Evolutionary conservation across 371 early-diverging fungal species (phyloP).

Genomic region (Lichtheimia ornata): DNA sequence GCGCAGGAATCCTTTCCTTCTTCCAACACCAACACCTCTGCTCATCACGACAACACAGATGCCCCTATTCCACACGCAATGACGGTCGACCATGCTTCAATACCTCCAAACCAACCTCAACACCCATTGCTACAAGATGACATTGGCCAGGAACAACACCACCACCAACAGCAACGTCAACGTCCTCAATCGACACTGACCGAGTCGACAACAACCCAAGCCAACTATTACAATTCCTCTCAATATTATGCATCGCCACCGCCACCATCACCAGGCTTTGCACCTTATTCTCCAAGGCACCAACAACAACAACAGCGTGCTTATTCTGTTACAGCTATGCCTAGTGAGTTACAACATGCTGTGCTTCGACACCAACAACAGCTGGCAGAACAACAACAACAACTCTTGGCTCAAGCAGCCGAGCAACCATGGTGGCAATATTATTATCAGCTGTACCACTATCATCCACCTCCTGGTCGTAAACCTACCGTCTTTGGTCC

Average conservation of each 20-base stretch:
- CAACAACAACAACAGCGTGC: conserved; percentile 37
- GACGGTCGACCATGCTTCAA: conserved; percentile 1
- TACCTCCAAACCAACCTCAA: background rate
- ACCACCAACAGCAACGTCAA: background rate
- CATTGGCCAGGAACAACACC: background rate
- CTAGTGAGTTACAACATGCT: conserved; percentile 33
- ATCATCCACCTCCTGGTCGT: conserved; percentile 48
- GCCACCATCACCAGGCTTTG: conserved; percentile 5
- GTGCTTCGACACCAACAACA: conserved; percentile 32
- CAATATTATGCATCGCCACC: conserved; percentile 5
- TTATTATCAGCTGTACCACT: conserved; percentile 44
- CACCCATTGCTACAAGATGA: background rate
- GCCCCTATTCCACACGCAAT: background rate
- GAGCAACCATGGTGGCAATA: conserved; percentile 53
- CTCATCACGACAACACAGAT: background rate
- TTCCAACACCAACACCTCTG: background rate
- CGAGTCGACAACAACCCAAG: background rate
- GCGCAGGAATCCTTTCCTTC: conserved; percentile 12
- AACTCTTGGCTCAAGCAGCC: conserved; percentile 10
- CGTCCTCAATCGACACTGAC: background rate
- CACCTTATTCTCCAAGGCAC: conserved; percentile 5
- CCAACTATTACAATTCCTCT: conserved; percentile 6
- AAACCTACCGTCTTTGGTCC: conserved; percentile 84
- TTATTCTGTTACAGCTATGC: conserved; percentile 47
- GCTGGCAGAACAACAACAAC: conserved; percentile 32